These are phyloP conservation scores for Cynara cardunculus DNA, from an alignment of 129 eudicot species.

Conservation along the genomic window DNA sequence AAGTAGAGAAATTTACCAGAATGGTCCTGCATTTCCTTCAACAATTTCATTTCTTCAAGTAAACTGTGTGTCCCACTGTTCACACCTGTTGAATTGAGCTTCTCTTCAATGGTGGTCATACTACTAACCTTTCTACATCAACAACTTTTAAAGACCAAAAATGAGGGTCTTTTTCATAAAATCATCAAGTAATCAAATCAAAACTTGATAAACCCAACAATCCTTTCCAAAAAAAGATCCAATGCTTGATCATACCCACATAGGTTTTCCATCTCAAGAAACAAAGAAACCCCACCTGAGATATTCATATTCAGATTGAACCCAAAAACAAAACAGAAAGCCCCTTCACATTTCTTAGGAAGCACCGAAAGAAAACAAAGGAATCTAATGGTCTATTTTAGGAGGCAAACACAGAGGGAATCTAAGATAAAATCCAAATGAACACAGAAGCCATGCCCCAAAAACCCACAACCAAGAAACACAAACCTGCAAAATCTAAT, in stretches of 20 bases:
- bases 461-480: conserved; percentile 83
- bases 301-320: neutral
- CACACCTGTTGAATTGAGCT: conserved; percentile 61
- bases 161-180: conserved; percentile 20
- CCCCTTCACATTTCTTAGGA: conserved; percentile 18
- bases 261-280: conserved; percentile 6
- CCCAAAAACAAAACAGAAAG: conserved; percentile 10
- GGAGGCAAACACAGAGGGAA: conserved; percentile 38
- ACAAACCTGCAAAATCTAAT: conserved; percentile 68
- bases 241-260: conserved; percentile 21
- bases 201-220: conserved; percentile 12
- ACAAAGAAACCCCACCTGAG: neutral
- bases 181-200: conserved; percentile 15
- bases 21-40: conserved; percentile 96
- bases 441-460: conserved; percentile 52
- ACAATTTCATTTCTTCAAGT: conserved; percentile 84
- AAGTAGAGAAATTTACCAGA: conserved; percentile 48
- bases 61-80: conserved; percentile 49
- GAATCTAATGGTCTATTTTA: conserved; percentile 35
- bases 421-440: conserved; percentile 46
- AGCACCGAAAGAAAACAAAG: conserved; percentile 26
- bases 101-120: conserved; percentile 73
- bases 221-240: conserved; percentile 16
- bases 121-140: conserved; percentile 23
- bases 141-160: conserved; percentile 10